These are phyloP conservation scores for Nannochloropsis gaditana DNA, from an alignment of 108 stramenopile genomes.

Conservation along the genomic window DNA sequence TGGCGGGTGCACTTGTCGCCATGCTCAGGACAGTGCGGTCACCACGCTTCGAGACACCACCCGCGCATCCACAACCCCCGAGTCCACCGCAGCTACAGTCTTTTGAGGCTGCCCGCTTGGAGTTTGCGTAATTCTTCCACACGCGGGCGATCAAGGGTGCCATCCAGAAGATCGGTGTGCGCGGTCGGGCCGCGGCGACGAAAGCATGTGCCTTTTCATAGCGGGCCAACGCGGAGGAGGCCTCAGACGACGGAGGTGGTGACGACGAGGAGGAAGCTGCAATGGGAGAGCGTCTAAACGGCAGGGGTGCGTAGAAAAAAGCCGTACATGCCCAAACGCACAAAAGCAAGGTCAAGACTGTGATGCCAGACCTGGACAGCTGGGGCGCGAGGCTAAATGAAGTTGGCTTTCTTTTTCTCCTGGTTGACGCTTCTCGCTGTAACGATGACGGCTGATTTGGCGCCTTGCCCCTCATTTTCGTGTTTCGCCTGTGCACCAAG, in stretches of 20 bases:
- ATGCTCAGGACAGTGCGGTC: background rate
- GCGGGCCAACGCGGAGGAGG: background rate
- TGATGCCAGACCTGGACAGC: too few species aligned
- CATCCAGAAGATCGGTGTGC: slow-evolving; percentile 2
- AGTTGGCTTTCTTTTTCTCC: too few species aligned
- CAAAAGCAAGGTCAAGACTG: background rate
- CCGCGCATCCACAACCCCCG: background rate
- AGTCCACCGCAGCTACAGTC: background rate
- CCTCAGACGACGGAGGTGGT: background rate
- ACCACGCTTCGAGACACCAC: background rate
- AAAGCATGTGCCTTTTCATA: slow-evolving; percentile 15
- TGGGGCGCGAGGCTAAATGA: too few species aligned
- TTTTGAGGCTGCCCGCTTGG: background rate
- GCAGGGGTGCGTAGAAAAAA: background rate
- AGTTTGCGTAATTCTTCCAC: background rate
- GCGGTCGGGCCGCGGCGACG: background rate
- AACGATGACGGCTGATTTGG: too few species aligned
- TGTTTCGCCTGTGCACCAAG: too few species aligned
- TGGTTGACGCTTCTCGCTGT: too few species aligned
- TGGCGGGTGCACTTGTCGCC: background rate
- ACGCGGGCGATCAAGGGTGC: background rate
- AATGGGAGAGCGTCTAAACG: background rate
- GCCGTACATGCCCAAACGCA: background rate
- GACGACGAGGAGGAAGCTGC: background rate
- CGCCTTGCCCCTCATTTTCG: too few species aligned